phyloP scores from a whole-genome alignment of 2,329 filamentous ascomycete species.

The Chaetomiaceae sp. region DNA sequence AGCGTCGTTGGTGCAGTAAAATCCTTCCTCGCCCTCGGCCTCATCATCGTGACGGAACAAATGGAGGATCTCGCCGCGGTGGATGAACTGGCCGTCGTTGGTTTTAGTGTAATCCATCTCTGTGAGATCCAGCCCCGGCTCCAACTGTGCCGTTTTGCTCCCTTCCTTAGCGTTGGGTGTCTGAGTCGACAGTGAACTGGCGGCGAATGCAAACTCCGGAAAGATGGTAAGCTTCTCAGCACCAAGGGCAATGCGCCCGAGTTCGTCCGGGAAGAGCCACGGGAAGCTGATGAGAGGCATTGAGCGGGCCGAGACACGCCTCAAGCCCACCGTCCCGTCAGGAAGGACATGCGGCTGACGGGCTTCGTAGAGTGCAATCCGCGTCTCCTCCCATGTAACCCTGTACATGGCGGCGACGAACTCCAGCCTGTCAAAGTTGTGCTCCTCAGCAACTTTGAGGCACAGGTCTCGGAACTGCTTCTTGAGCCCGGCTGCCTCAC shows the following conservation, averaged over 20 bases:
- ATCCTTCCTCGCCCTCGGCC: constrained; percentile 17
- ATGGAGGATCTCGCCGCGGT: constrained; percentile 32
- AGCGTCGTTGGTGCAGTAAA: neutral
- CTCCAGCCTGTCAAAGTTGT: constrained; percentile 55
- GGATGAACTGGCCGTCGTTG: constrained; percentile 30
- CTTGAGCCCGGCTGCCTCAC: constrained; percentile 61
- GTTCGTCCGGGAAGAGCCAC: constrained; percentile 76
- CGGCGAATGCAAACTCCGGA: neutral
- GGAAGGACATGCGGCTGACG: constrained; percentile 19
- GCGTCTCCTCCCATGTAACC: constrained; percentile 69
- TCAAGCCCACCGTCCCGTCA: constrained; percentile 31
- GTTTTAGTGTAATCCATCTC: constrained; percentile 27
- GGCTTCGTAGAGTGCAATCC: constrained; percentile 51
- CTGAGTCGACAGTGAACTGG: neutral
- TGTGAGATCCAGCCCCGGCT: constrained; percentile 16
- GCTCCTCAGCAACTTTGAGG: constrained; percentile 58
- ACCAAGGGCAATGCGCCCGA: constrained; percentile 54
- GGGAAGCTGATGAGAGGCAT: constrained; percentile 91
- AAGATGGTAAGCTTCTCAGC: constrained; percentile 2
- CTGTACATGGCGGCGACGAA: constrained; percentile 87
- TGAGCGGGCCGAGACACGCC: constrained; percentile 39
- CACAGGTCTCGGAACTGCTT: constrained; percentile 65
- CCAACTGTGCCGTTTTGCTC: neutral
- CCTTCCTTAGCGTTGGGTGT: neutral
- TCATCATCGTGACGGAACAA: constrained; percentile 28